A percentile compares a stretch with the other conserved stretches of the same genome.
Conservation (phyloP, 495 filamentous ascomycete genomes). For the Penicillium cinerascens region DNA sequence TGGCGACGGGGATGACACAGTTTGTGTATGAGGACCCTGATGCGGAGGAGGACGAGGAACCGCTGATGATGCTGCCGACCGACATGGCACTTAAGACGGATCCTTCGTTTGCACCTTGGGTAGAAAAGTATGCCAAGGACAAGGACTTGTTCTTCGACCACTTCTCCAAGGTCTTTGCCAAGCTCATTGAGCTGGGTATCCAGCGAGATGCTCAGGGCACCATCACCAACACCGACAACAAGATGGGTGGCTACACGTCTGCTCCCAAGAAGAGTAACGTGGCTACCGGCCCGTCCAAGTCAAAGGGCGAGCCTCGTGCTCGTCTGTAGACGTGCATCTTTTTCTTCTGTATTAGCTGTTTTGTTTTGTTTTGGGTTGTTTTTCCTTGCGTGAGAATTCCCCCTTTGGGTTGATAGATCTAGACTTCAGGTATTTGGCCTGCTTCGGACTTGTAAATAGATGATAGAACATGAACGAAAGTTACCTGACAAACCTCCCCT, state of each 20-base stretch:
- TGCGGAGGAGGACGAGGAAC: slow-evolving; percentile 44
- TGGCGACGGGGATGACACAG: slow-evolving; percentile 52
- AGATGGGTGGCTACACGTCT: slow-evolving; percentile 51
- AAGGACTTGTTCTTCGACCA: slow-evolving; percentile 61
- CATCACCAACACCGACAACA: slow-evolving; percentile 51
- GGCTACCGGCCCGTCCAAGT: slow-evolving; percentile 38
- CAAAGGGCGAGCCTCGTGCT: slow-evolving; percentile 23
- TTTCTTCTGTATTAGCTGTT: slow-evolving; percentile 1
- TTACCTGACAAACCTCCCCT: slow-evolving; percentile 3
- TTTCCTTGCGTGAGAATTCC: slow-evolving; percentile 17
- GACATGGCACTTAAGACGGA: slow-evolving; percentile 42
- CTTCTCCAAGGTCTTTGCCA: slow-evolving; percentile 58
- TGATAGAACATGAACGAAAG: slow-evolving; percentile 24
- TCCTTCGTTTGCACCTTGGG: slow-evolving; percentile 46
- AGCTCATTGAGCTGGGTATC: slow-evolving; percentile 59
- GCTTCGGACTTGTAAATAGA: slow-evolving; percentile 25
- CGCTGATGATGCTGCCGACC: slow-evolving; percentile 55
- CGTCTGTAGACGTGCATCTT: slow-evolving; percentile 20
- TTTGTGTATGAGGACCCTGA: slow-evolving; percentile 60
- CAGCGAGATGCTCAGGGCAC: slow-evolving; percentile 47
- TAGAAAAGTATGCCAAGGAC: slow-evolving; percentile 56
- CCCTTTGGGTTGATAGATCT: slow-evolving; percentile 24
- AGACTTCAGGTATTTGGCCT: neutral
- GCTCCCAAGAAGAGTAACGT: slow-evolving; percentile 57
- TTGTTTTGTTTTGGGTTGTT: slow-evolving; percentile 7